Base-by-base conservation (phyloP, 2,329 filamentous ascomycete species). In the Lecanosticta acicola region DNA sequence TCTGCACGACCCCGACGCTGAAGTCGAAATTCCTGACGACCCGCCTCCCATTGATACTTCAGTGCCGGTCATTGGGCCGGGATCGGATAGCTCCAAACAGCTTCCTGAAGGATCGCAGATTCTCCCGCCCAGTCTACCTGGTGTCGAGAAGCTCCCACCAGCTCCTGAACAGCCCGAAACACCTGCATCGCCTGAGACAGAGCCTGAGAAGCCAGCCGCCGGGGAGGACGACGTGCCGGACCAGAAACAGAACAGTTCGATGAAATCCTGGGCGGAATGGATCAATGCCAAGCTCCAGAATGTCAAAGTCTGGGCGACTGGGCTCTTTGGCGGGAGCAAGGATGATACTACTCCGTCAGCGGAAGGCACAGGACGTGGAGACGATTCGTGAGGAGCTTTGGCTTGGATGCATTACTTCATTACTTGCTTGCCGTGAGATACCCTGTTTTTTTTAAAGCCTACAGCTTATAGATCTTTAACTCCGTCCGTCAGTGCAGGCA, bases 1-100 rank as follows among this genome's bases (percentile, higher is more conserved):
- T 3, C 62, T 79, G 1, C 85, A 90, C 51, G 56, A 58, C 13
- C 18, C 41, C 3, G 39, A 46, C 24, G 52, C 41, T 18, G 45
- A 48, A 11, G 33, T 34, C 10, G 48, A 56, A 8, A 38, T 54
- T 16, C 51, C 52, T 2, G 54, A 60, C 16, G 59, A 62, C 38
- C 46, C 51, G 8, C 41, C 46, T 13, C 38, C 41, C 11, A 39
- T 50, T 33, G 37, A 49, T 17, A 40, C 35, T 8, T 21, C 35
- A 3, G 26, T 7, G 24, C 24, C 24, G 11, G 24, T 29, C 24
- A 29, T 29, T 11, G 24, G 24, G 7, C 5, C 24, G 24, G 24
- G 11, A 29, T 29, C 11, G 24, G 24, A 29, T 7, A 29, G 11
- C 24, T 29, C 24, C 11, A 11, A 29, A 11, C 24, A 29, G 24